Conservation (phyloP, 176 grass and related monocot species). For the Bothriochloa decipiens region DNA sequence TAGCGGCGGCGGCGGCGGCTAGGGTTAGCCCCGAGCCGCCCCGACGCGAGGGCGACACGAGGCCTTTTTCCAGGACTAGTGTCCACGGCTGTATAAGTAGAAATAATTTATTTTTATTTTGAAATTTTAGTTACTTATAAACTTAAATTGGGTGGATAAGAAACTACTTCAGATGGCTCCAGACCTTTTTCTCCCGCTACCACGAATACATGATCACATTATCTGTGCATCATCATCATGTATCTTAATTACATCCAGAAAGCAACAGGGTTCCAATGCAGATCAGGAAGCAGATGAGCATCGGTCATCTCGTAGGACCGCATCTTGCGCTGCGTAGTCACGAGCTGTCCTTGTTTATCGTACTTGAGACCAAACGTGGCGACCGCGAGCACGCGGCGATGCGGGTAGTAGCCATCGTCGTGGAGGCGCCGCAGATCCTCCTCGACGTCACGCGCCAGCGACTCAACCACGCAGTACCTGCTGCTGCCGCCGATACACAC, state of each 20-base stretch:
- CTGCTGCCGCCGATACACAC: conserved; percentile 2
- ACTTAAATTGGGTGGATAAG: too few relatives aligned
- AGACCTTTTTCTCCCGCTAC: too few relatives aligned
- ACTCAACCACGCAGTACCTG: conserved; percentile 27
- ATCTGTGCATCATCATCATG: too few relatives aligned
- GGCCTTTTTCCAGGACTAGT: too few relatives aligned
- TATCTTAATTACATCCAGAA: conserved; percentile 15
- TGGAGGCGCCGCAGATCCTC: background rate
- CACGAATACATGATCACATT: too few relatives aligned
- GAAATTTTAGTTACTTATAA: too few relatives aligned
- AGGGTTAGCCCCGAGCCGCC: too few relatives aligned
- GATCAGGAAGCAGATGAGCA: background rate
- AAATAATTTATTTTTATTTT: too few relatives aligned
- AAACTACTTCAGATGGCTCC: too few relatives aligned
- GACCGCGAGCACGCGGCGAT: background rate
- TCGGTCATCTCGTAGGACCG: background rate
- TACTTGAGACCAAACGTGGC: conserved; percentile 12
- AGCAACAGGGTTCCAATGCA: background rate
- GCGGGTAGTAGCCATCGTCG: background rate
- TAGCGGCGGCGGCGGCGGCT: too few relatives aligned
- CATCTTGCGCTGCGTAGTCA: background rate
- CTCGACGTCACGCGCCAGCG: background rate
- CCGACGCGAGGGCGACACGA: too few relatives aligned
- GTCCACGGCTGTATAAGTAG: too few relatives aligned
- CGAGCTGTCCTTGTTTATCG: background rate